phyloP scores from a whole-genome alignment of 1,284 basidiomycete genomes.

The Pseudozyma pruni region DNA sequence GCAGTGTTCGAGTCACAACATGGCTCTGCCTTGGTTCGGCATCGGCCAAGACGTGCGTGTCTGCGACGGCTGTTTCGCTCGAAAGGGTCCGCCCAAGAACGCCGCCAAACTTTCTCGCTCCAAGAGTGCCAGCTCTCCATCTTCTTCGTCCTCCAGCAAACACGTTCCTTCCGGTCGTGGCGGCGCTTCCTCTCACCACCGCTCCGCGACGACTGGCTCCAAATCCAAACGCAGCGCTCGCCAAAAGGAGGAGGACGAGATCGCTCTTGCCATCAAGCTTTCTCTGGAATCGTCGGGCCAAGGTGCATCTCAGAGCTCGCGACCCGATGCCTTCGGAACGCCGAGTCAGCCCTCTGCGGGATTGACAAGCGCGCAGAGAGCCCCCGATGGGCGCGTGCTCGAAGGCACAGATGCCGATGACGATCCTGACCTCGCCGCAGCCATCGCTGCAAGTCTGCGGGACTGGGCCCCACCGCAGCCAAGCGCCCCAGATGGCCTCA shows the following conservation, averaged over 20 bases:
- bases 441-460: constrained; percentile 91
- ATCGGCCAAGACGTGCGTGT: constrained; percentile 93
- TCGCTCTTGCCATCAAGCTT: constrained; percentile 91
- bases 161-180: constrained; percentile 50
- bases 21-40: constrained; percentile 91
- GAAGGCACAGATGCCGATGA: constrained; percentile 78
- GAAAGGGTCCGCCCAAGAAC: constrained; percentile 56
- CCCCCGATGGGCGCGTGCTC: constrained; percentile 58
- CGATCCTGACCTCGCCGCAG: constrained; percentile 90
- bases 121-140: constrained; percentile 36
- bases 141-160: constrained; percentile 33
- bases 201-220: constrained; percentile 62
- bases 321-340: constrained; percentile 73
- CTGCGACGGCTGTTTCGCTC: constrained; percentile 81
- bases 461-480: constrained; percentile 71
- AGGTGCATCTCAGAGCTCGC: constrained; percentile 60
- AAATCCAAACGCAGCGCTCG: constrained; percentile 69
- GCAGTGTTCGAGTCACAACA: constrained; percentile 85
- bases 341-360: constrained; percentile 70
- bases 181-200: constrained; percentile 54
- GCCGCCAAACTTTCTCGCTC: constrained; percentile 45
- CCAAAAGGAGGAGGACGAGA: constrained; percentile 79
- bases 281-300: constrained; percentile 73
- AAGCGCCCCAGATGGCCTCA: constrained; percentile 53
- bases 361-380: constrained; percentile 64